A percentile compares a stretch with the other conserved stretches of the same genome.
Evolutionary conservation across 2,329 filamentous ascomycete species (phyloP).

Genomic region (Penicillium psychrosexuale): DNA sequence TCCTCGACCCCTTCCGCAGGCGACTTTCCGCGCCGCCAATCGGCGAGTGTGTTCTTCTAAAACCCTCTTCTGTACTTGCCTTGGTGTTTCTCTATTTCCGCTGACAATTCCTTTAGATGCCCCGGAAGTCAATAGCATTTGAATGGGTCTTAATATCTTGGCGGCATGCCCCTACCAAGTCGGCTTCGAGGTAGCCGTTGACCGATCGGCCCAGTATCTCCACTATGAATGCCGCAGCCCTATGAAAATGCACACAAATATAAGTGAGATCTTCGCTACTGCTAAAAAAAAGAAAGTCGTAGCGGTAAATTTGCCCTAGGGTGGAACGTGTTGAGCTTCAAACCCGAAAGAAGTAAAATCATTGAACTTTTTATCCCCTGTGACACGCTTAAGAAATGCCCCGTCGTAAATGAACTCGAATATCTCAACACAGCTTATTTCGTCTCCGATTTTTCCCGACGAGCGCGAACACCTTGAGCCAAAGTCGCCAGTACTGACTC

Average conservation of each 20-base stretch:
- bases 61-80: no score
- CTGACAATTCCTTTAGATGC: no score
- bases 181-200: neutral
- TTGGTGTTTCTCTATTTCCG: no score
- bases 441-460: constrained; percentile 52
- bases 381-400: constrained; percentile 4
- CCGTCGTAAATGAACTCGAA: neutral
- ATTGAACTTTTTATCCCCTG: constrained; percentile 3
- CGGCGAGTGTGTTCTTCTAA: no score
- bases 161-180: neutral
- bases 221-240: neutral
- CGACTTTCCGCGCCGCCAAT: no score
- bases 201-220: neutral
- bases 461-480: constrained; percentile 73
- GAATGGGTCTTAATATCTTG: no score
- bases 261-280: neutral
- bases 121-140: no score
- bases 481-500: constrained; percentile 72
- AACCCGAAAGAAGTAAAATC: neutral
- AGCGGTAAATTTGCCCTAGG: neutral
- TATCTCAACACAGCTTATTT: constrained; percentile 12
- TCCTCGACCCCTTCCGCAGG: no score
- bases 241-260: no score
- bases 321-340: neutral
- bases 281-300: neutral